These are phyloP conservation scores for Mycena indigotica DNA, from an alignment of 768 basidiomycete genomes.

Conservation along the genomic window DNA sequence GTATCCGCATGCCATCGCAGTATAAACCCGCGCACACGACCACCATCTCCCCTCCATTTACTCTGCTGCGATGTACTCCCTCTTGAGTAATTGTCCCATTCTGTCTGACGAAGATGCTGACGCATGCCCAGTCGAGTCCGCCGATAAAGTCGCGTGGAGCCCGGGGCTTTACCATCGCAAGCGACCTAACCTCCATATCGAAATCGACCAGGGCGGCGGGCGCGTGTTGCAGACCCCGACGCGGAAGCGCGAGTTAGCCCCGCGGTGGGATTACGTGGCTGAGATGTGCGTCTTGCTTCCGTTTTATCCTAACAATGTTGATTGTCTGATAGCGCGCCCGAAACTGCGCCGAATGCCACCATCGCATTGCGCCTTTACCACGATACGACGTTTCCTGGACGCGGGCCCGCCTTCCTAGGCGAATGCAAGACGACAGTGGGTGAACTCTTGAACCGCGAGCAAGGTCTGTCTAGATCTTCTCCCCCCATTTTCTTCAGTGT, in stretches of 20 bases:
- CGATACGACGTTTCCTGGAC: neutral
- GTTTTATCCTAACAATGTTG: neutral
- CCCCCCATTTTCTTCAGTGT: neutral
- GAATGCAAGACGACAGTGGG: neutral
- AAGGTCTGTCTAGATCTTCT: neutral
- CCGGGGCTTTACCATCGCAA: neutral
- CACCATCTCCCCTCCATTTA: no score
- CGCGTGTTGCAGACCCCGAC: neutral
- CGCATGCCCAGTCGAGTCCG: neutral
- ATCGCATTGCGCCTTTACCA: constrained; percentile 1
- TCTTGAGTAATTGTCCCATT: neutral
- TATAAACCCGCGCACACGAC: neutral
- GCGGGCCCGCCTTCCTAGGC: neutral
- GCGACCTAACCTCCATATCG: neutral
- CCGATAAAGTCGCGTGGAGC: constrained; percentile 1
- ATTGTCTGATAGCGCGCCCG: neutral
- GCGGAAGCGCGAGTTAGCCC: neutral
- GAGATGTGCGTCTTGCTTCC: neutral
- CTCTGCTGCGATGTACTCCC: constrained; percentile 1
- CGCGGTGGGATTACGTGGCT: neutral
- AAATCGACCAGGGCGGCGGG: neutral
- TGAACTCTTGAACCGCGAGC: neutral
- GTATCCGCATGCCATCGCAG: neutral
- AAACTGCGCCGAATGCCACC: neutral
- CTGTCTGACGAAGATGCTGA: neutral